Evolutionary conservation across 345 rosid genomes (phyloP), one percentile per base, ranked within the genome.

Genomic region (Syzygium oleosum): DNA sequence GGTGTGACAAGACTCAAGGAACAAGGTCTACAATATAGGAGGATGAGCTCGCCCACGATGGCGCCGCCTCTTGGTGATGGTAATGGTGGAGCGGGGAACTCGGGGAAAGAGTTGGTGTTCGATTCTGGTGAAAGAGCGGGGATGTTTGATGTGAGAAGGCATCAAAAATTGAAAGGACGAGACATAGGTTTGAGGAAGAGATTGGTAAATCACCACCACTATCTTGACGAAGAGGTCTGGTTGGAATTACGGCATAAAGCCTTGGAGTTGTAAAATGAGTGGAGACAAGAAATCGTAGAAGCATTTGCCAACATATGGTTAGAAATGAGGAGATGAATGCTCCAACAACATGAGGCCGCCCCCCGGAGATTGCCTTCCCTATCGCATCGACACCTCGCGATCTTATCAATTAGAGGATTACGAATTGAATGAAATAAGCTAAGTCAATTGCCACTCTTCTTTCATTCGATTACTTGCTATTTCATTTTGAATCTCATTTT

Each of bases 221-320:
- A 89, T 94, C 46, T 99, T 17, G 99, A 97, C 85, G 98, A 94
- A 46, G 98, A 97, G 55, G 89, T 92, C 84, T 96, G 97, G 98
- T 92, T 96, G 97, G 99, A 96, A 91, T 84, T 96, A 90, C 92
- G 95, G 83, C 94, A 93, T 93, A 94, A 92, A 93, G 99, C 96
- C 90, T 94, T 51, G 52, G 52, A 51, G 14, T 89, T 97, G 89
- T 91, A 94, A 83, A 98, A 97, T 23, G 96, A 97, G 84, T 91
- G 93, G 94, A 94, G 97, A 89, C 88, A 96, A 92, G 98, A 89
- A 97, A 96, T 89, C 95, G 97, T 85, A 94, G 89, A 43, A 90
- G 94, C 98, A 87, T 97, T 96, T 93, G 99, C 98, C 85, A 96
- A 97, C 90, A 94, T 97, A 91, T 96, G 95, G 97, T 95, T 98